Percentiles rank a stretch among this genome's conserved stretches.
Evolutionary conservation across 306 rosid species (phyloP).

Genomic region (Rubus idaeus): DNA sequence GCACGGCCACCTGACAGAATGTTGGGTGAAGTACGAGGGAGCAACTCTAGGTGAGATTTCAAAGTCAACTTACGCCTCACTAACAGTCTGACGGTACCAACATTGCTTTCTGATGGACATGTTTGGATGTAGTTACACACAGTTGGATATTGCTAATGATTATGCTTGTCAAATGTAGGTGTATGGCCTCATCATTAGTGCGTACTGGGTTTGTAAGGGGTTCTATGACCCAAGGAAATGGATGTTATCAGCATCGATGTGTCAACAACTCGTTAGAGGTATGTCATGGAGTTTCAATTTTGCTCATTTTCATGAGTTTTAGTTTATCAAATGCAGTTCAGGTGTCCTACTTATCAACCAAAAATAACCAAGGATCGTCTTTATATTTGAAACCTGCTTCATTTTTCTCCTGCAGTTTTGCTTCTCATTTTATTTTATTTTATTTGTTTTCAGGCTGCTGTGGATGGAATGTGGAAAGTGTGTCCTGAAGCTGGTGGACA

Average conservation of each 20-base stretch:
- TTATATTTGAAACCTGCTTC: slow-evolving; percentile 1
- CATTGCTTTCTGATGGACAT: neutral
- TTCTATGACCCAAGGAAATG: slow-evolving; percentile 86
- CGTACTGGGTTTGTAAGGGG: slow-evolving; percentile 95
- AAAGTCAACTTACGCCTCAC: neutral
- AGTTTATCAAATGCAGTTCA: slow-evolving; percentile 10
- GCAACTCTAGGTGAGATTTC: slow-evolving; percentile 74
- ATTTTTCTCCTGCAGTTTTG: slow-evolving; percentile 9
- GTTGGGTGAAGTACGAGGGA: slow-evolving; percentile 96
- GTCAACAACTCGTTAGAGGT: slow-evolving; percentile 80
- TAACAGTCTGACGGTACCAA: neutral
- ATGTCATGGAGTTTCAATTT: slow-evolving; percentile 24
- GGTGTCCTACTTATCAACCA: neutral
- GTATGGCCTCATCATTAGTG: slow-evolving; percentile 94
- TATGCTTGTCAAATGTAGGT: slow-evolving; percentile 49
- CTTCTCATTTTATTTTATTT: neutral
- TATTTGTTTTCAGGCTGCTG: slow-evolving; percentile 64
- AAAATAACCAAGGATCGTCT: neutral
- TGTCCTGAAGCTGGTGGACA: slow-evolving; percentile 90
- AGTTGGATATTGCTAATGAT: slow-evolving; percentile 22
- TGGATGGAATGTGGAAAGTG: slow-evolving; percentile 84
- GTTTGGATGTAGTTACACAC: neutral
- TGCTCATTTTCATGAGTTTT: slow-evolving; percentile 3
- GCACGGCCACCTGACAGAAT: slow-evolving; percentile 97
- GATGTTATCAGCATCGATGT: slow-evolving; percentile 94